A percentile compares a stretch with the other conserved stretches of the same genome.
Conservation (phyloP, 2,329 filamentous ascomycete species). For the Ilyonectria sp. region DNA sequence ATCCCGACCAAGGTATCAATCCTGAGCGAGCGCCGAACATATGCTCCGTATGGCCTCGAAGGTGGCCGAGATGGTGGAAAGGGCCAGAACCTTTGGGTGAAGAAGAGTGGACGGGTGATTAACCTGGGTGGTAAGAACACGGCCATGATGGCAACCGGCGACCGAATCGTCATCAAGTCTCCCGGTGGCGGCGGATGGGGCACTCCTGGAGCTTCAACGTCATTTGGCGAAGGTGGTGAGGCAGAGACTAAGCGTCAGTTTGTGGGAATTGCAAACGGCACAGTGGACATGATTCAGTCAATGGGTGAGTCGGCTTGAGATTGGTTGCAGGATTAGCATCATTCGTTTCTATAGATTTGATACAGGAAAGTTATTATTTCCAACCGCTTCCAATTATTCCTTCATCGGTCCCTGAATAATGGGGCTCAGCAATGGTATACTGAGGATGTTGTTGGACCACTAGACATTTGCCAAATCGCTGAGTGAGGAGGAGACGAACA, state of each 20-base stretch:
- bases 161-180: slow-evolving; percentile 25
- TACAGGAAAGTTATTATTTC: neutral
- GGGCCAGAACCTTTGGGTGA: slow-evolving; percentile 89
- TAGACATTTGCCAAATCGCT: no score
- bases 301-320: slow-evolving; percentile 31
- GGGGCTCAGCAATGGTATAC: neutral
- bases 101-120: slow-evolving; percentile 61
- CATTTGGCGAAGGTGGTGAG: neutral
- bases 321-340: neutral
- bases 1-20: slow-evolving; percentile 83
- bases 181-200: slow-evolving; percentile 31
- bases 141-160: slow-evolving; percentile 27
- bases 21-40: slow-evolving; percentile 80
- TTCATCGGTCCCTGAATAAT: neutral
- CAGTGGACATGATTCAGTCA: slow-evolving; percentile 30
- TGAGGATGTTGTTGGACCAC: neutral
- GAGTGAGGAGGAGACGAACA: neutral
- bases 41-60: slow-evolving; percentile 78
- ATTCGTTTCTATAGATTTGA: neutral
- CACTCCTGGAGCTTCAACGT: neutral
- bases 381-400: neutral
- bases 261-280: slow-evolving; percentile 27
- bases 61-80: slow-evolving; percentile 84
- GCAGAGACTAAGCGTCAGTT: slow-evolving; percentile 9
- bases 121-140: slow-evolving; percentile 35